Percentiles rank a stretch among this genome's conserved stretches.
phyloP scores from a whole-genome alignment of 2,329 filamentous ascomycete genomes.

The Alternaria solani region DNA sequence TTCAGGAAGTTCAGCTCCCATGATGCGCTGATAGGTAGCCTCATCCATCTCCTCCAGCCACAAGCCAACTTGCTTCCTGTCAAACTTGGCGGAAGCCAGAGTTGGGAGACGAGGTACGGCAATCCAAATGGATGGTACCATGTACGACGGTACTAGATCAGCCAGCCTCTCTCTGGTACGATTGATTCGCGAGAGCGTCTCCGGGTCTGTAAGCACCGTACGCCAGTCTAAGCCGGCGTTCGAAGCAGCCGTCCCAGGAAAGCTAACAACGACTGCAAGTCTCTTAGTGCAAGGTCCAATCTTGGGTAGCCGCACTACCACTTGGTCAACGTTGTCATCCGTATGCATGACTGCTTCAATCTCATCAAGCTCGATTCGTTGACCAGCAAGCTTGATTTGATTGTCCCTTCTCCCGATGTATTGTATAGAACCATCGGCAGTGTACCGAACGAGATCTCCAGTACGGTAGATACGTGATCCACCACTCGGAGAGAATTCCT shows the following conservation, averaged over 20 bases:
- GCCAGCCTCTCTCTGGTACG: conserved; percentile 39
- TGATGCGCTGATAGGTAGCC: conserved; percentile 50
- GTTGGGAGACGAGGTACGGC: conserved; percentile 47
- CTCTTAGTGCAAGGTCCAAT: conserved; percentile 52
- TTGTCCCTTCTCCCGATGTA: conserved; percentile 46
- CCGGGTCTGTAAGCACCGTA: conserved; percentile 42
- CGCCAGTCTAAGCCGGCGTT: conserved; percentile 35
- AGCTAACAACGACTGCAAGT: conserved; percentile 56
- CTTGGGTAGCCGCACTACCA: conserved; percentile 55
- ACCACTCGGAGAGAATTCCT: conserved; percentile 15
- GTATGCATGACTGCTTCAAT: conserved; percentile 43
- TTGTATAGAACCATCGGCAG: conserved; percentile 36
- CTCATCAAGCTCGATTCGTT: conserved; percentile 48
- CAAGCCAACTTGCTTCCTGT: conserved; percentile 45
- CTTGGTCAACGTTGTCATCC: conserved; percentile 46
- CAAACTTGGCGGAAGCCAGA: conserved; percentile 41
- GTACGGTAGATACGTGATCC: conserved; percentile 41
- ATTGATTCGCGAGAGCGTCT: conserved; percentile 41
- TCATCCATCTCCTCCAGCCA: conserved; percentile 58
- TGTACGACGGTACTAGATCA: conserved; percentile 41
- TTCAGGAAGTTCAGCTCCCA: conserved; percentile 45
- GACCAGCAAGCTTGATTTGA: conserved; percentile 48
- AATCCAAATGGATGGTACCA: conserved; percentile 46
- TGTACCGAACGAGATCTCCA: conserved; percentile 45
- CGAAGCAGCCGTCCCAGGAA: conserved; percentile 34